Percentiles rank a stretch among this genome's conserved stretches.
These are phyloP conservation scores for Coemansia sp. DNA, from an alignment of 192 early-diverging fungal species.

Conservation along the genomic window DNA sequence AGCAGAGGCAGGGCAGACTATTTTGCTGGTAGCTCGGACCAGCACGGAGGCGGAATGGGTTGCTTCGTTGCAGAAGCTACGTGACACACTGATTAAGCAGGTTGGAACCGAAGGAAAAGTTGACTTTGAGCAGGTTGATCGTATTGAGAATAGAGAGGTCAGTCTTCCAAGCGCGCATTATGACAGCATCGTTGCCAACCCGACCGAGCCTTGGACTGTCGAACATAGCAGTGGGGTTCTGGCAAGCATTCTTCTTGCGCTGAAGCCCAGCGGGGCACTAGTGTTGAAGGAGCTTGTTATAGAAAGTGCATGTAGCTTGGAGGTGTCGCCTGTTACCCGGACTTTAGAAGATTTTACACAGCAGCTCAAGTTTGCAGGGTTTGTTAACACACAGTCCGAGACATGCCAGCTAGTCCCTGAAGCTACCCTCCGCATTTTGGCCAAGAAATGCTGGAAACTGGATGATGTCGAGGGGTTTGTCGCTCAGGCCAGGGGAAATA, in stretches of 20 bases:
- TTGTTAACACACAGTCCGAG: slow-evolving; percentile 64
- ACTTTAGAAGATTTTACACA: slow-evolving; percentile 63
- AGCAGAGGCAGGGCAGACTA: slow-evolving; percentile 25
- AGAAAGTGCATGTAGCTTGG: slow-evolving; percentile 37
- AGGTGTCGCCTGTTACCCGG: slow-evolving; percentile 56
- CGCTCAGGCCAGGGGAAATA: slow-evolving; percentile 49
- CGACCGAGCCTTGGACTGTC: slow-evolving; percentile 57
- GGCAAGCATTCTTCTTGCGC: slow-evolving; percentile 59
- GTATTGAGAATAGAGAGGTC: slow-evolving; percentile 62
- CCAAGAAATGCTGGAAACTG: slow-evolving; percentile 61
- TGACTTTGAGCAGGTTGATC: slow-evolving; percentile 83
- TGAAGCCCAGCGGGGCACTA: slow-evolving; percentile 69
- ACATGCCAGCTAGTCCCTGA: slow-evolving; percentile 44
- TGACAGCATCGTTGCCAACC: slow-evolving; percentile 62
- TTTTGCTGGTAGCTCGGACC: slow-evolving; percentile 42
- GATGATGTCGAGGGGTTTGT: slow-evolving; percentile 46
- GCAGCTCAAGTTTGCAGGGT: slow-evolving; percentile 80
- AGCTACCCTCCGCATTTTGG: slow-evolving; percentile 46
- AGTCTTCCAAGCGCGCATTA: slow-evolving; percentile 58
- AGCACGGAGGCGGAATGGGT: slow-evolving; percentile 31
- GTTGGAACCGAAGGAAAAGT: slow-evolving; percentile 63
- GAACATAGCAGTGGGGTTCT: slow-evolving; percentile 66
- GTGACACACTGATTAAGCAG: slow-evolving; percentile 51
- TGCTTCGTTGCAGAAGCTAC: slow-evolving; percentile 42
- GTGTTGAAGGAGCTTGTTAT: slow-evolving; percentile 69